A percentile compares a stretch with the other conserved stretches of the same genome.
These are phyloP conservation scores for Baffinella frigidus DNA, from an alignment of 208 protist genomes.

Conservation along the genomic window DNA sequence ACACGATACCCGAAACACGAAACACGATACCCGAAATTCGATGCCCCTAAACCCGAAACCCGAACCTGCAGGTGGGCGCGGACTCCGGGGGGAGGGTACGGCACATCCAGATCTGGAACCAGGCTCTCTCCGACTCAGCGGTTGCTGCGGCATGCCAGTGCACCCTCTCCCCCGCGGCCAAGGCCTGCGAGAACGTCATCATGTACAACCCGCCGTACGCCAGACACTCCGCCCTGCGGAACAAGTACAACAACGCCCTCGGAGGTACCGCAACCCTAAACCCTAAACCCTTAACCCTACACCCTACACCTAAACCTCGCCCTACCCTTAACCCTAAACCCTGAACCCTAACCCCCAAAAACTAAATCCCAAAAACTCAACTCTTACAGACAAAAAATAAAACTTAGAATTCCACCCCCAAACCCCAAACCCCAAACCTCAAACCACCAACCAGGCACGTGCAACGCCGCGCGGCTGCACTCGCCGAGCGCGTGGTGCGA, in stretches of 20 bases:
- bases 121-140: background rate
- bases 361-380: too few relatives aligned
- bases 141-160: background rate
- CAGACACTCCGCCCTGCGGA: background rate
- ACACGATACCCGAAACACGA: too few relatives aligned
- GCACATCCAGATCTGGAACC: conserved; percentile 19
- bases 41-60: too few relatives aligned
- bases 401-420: too few relatives aligned
- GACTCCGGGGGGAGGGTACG: background rate
- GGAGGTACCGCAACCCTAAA: background rate
- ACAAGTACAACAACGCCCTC: background rate
- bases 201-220: background rate
- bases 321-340: too few relatives aligned
- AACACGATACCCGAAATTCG: too few relatives aligned
- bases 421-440: too few relatives aligned
- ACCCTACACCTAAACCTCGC: too few relatives aligned
- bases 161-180: background rate
- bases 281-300: background rate
- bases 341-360: too few relatives aligned
- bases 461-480: background rate
- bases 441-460: too few relatives aligned
- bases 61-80: background rate
- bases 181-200: background rate
- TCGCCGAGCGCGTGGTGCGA: background rate
- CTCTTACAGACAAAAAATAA: too few relatives aligned